Evolutionary conservation across 768 basidiomycete genomes (phyloP).

Genomic region (Tulasnella sp.): DNA sequence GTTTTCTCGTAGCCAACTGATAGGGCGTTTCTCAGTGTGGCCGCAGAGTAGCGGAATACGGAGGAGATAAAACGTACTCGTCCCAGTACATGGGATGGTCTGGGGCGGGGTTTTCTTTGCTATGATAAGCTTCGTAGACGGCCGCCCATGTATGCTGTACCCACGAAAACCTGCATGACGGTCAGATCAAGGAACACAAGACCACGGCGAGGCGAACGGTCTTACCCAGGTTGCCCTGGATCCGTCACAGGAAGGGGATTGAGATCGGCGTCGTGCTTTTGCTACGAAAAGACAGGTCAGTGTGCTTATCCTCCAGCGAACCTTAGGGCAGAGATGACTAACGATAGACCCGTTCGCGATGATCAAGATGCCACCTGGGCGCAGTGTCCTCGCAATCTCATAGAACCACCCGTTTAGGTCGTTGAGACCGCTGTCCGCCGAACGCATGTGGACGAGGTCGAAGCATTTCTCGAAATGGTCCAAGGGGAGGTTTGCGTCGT

Average conservation of each 20-base stretch:
- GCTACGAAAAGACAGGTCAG: neutral
- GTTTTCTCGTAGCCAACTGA: neutral
- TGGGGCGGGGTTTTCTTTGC: neutral
- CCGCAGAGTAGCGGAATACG: neutral
- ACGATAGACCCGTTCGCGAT: slow-evolving; percentile 11
- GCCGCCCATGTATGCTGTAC: neutral
- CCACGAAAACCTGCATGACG: neutral
- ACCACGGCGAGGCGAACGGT: neutral
- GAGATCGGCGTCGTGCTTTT: neutral
- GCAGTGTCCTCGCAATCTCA: slow-evolving; percentile 18
- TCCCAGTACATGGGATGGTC: neutral
- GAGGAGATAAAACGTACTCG: neutral
- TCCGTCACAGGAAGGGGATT: neutral
- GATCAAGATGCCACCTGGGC: slow-evolving; percentile 21
- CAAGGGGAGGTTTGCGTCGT: slow-evolving; percentile 12
- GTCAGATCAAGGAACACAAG: neutral
- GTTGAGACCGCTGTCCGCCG: neutral
- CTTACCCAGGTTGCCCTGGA: neutral
- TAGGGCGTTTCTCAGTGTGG: neutral
- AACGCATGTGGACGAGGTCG: slow-evolving; percentile 5
- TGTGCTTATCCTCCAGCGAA: neutral
- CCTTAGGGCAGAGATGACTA: neutral
- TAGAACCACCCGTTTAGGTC: slow-evolving; percentile 19
- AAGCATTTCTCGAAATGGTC: slow-evolving; percentile 4
- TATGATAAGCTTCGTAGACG: neutral